Percentiles rank a stretch among this genome's conserved stretches.
Evolutionary conservation across 148 eudicot species (phyloP).

Genomic region (Cornus florida): DNA sequence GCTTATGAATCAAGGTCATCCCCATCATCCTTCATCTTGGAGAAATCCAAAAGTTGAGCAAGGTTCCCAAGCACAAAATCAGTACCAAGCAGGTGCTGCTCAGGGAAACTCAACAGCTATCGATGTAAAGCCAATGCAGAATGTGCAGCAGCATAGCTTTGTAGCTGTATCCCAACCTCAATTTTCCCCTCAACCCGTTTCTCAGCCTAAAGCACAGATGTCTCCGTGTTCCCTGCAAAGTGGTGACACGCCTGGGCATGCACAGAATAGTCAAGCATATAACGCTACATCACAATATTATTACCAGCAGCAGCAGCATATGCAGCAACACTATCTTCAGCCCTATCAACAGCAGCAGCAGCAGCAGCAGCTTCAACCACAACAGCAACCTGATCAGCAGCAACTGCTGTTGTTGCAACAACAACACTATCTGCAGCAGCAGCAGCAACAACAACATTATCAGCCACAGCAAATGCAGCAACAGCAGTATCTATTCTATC

Average conservation of each 20-base stretch:
- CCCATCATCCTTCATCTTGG: slow-evolving; percentile 24
- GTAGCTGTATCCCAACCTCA: slow-evolving; percentile 25
- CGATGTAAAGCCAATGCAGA: slow-evolving; percentile 27
- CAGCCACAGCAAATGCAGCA: slow-evolving; percentile 29
- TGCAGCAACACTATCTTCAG: slow-evolving; percentile 9
- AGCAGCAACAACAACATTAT: slow-evolving; percentile 19
- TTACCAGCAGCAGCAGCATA: slow-evolving; percentile 40
- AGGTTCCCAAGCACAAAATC: slow-evolving; percentile 30
- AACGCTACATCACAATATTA: slow-evolving; percentile 62
- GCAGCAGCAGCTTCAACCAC: neutral
- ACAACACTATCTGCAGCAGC: slow-evolving; percentile 13
- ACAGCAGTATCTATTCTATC: slow-evolving; percentile 15
- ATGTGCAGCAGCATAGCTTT: slow-evolving; percentile 34
- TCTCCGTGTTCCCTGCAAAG: slow-evolving; percentile 37
- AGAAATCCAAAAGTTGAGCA: slow-evolving; percentile 33
- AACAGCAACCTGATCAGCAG: neutral
- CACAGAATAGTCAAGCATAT: slow-evolving; percentile 40
- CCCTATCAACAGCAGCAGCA: neutral
- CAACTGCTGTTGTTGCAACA: slow-evolving; percentile 3
- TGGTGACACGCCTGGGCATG: slow-evolving; percentile 37
- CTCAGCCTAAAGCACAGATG: slow-evolving; percentile 37
- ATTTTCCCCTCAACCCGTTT: slow-evolving; percentile 19
- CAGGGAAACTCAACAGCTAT: slow-evolving; percentile 16
- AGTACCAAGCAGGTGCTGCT: slow-evolving; percentile 17
- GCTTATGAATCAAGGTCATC: slow-evolving; percentile 21